These are phyloP conservation scores for Ophiorrhiza pumila DNA, from an alignment of 257 asterid species.

Conservation along the genomic window DNA sequence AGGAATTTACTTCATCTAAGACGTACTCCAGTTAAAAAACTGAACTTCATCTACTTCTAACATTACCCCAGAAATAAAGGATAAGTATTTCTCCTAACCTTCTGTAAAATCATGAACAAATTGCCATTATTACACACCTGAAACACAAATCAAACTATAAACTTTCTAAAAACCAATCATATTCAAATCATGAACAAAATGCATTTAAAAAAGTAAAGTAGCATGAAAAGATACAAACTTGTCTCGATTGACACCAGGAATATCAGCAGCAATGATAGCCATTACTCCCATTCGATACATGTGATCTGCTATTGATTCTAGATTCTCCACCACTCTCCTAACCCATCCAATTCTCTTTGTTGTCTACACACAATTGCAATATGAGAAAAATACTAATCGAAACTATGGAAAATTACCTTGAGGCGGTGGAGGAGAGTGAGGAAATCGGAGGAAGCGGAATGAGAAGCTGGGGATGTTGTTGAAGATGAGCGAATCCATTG, in stretches of 20 bases:
- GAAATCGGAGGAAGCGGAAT: constrained; percentile 77
- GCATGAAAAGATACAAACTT: constrained; percentile 41
- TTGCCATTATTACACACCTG: constrained; percentile 97
- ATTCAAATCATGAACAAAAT: constrained; percentile 12
- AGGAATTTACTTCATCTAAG: neutral
- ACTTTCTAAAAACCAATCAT: neutral
- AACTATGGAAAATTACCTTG: constrained; percentile 48
- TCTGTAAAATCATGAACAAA: constrained; percentile 95
- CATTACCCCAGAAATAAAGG: neutral
- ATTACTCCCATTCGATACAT: constrained; percentile 95
- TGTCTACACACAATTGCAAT: too few species aligned
- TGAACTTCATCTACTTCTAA: neutral
- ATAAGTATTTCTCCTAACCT: constrained; percentile 43
- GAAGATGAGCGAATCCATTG: constrained; percentile 50
- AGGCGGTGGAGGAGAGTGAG: constrained; percentile 91
- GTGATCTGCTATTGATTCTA: constrained; percentile 94
- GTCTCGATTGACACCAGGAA: constrained; percentile 85
- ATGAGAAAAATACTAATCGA: too few species aligned
- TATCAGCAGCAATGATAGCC: constrained; percentile 82
- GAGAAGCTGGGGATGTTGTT: too few species aligned
- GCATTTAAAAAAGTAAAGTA: neutral
- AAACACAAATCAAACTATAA: constrained; percentile 9
- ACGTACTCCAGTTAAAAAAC: neutral
- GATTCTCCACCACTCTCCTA: constrained; percentile 55
- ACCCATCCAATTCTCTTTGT: constrained; percentile 93